phyloP scores from a whole-genome alignment of 805 yeast genomes.

The Yamadazyma scolyti region DNA sequence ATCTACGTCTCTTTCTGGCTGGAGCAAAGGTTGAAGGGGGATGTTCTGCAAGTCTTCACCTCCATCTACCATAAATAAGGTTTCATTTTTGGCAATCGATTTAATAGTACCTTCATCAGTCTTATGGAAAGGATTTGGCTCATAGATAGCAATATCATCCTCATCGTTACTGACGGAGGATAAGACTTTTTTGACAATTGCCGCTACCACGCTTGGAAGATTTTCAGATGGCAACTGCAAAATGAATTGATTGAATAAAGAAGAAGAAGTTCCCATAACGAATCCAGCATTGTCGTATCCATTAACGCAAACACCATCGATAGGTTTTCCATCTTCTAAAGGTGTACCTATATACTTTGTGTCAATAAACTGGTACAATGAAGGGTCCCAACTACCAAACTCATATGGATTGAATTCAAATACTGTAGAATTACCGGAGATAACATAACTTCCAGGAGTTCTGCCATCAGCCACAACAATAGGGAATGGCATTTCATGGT shows the following conservation, averaged over 20 bases:
- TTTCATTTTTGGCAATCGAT: slow-evolving; percentile 16
- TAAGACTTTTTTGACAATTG: slow-evolving; percentile 20
- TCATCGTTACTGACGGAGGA: slow-evolving; percentile 42
- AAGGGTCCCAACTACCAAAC: slow-evolving; percentile 86
- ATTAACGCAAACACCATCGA: slow-evolving; percentile 44
- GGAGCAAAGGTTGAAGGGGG: slow-evolving; percentile 37
- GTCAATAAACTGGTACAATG: slow-evolving; percentile 61
- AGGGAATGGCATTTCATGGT: slow-evolving; percentile 37
- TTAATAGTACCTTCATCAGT: slow-evolving; percentile 25
- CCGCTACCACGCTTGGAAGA: slow-evolving; percentile 18
- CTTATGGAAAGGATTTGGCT: slow-evolving; percentile 63
- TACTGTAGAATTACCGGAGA: slow-evolving; percentile 34
- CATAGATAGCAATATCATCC: slow-evolving; percentile 65
- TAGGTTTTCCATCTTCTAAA: slow-evolving; percentile 56
- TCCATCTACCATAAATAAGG: slow-evolving; percentile 36
- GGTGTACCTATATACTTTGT: slow-evolving; percentile 68
- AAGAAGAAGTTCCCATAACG: slow-evolving; percentile 77
- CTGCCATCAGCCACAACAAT: slow-evolving; percentile 37
- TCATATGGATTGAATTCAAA: slow-evolving; percentile 38
- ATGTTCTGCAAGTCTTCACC: slow-evolving; percentile 39
- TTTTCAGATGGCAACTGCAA: slow-evolving; percentile 47
- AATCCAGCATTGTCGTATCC: slow-evolving; percentile 84
- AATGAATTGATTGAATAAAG: slow-evolving; percentile 69
- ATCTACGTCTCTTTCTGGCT: slow-evolving; percentile 29
- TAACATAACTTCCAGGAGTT: slow-evolving; percentile 27